Base-by-base conservation (phyloP, 2,329 filamentous ascomycete genomes). In the Cryphonectria radicalis region DNA sequence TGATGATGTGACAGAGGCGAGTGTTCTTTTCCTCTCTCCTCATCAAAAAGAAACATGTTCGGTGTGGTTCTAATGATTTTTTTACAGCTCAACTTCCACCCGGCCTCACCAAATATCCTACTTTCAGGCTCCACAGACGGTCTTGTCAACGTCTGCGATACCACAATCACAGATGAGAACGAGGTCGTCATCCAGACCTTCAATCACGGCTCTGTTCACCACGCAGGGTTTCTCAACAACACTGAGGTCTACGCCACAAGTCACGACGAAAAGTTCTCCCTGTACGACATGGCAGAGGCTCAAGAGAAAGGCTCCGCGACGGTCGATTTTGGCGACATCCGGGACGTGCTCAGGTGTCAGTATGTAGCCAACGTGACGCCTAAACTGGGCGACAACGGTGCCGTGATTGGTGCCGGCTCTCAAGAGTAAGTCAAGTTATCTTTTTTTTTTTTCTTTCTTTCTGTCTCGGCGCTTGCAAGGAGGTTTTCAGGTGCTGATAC, bases 121-220 rank as follows among this genome's bases (percentile, higher is more conserved):
- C 84, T 95, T 14, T 93, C 92, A 1, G 92, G 92, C 60, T 93
- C 92, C 53, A 95, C 92, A 19, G 93, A 96, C 80, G 92, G 92
- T 8, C 87, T 95, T 1, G 87, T 95, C 76, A 94, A 92, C 77
- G 84, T 95, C 63, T 93, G 92, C 81, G 91, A 96, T 81, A 91
- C 89, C 25, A 85, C 86, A 64, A 86, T 93, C 71, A 81, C 84
- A 25, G 91, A 93, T 75, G 93, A 95, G 80, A 93, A 95, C 77
- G 93, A 95, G 63, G 90, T 93, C 0, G 83, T 94, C 28, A 84
- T 92, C 71, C 92, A 94, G 80, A 92, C 93, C 17, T 90, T 95
- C 79, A 95, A 95, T 80, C 92, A 93, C 77, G 87, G 88, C 46
- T 93, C 92, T 0, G 88, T 95, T 74, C 92, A 94, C 79, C 91